phyloP scores from a whole-genome alignment of 73 alveolate genomes.

The Paramecium caudatum region DNA sequence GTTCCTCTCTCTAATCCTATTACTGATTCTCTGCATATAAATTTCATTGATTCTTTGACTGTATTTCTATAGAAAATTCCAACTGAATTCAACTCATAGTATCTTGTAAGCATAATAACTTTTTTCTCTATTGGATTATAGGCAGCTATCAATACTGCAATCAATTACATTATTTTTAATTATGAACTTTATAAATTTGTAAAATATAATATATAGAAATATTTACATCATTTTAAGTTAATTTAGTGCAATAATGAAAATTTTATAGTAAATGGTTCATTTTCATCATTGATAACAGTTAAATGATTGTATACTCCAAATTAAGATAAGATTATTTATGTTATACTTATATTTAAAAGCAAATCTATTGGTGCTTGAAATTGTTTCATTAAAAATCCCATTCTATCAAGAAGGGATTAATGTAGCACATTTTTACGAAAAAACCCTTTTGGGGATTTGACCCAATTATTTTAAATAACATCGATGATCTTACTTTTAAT shows the following conservation, averaged over 20 bases:
- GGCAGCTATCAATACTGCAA: conserved; percentile 70
- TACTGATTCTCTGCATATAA: conserved; percentile 68
- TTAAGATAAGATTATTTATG: not conserved
- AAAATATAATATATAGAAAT: too few species aligned
- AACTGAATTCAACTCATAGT: conserved; percentile 61
- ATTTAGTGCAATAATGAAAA: not conserved
- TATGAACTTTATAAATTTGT: not conserved
- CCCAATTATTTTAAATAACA: not conserved
- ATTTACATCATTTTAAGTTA: too few species aligned
- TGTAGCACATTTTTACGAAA: not conserved
- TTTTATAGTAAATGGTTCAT: conserved; percentile 29
- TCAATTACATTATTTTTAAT: conserved; percentile 60
- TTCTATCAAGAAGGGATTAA: conserved; percentile 15
- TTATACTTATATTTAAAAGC: conserved; percentile 16
- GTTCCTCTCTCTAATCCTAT: conserved; percentile 67
- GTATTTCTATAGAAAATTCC: conserved; percentile 71
- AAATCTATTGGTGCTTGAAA: conserved; percentile 11
- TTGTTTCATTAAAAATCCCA: not conserved
- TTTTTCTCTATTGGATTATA: conserved; percentile 62
- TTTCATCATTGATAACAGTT: not conserved
- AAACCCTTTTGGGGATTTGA: conserved; percentile 9
- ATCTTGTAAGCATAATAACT: conserved; percentile 52
- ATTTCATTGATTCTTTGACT: conserved; percentile 73
- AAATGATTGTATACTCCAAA: conserved; percentile 40
- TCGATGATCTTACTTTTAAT: not conserved